Conservation (phyloP, 2,329 filamentous ascomycete species). For the Xylariales sp. region DNA sequence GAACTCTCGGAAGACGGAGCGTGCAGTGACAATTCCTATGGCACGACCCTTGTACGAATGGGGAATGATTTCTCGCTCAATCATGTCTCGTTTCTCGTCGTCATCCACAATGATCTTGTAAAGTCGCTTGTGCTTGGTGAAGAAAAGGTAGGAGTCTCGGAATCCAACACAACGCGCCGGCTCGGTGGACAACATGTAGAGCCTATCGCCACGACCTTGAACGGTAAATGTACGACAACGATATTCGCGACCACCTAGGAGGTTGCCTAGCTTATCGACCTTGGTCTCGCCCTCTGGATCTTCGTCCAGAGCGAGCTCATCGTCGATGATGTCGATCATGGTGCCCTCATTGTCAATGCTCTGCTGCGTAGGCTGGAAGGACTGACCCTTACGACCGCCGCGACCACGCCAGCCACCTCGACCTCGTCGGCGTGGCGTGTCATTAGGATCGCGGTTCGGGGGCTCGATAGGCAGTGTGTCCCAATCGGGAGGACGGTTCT, state of each 20-base stretch:
- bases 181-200: conserved; percentile 98
- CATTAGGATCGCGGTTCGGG: conserved; percentile 48
- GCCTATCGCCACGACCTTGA: conserved; percentile 71
- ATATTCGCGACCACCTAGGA: conserved; percentile 84
- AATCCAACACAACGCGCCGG: conserved; percentile 96
- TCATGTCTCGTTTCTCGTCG: conserved; percentile 94
- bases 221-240: conserved; percentile 94
- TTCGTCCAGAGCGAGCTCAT: conserved; percentile 85
- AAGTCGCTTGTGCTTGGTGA: conserved; percentile 93
- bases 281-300: conserved; percentile 88
- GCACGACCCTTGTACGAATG: conserved; percentile 98
- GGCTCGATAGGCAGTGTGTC: conserved; percentile 55
- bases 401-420: conserved; percentile 68
- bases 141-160: conserved; percentile 96
- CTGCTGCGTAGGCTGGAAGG: conserved; percentile 74
- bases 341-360: conserved; percentile 93
- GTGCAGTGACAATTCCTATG: conserved; percentile 93
- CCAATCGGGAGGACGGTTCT: conserved; percentile 79
- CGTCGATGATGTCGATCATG: conserved; percentile 82
- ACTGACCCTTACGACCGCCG: conserved; percentile 63
- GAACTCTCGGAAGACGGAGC: conserved; percentile 96
- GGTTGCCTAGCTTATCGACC: conserved; percentile 82
- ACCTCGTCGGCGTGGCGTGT: conserved; percentile 58
- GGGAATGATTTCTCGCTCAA: conserved; percentile 90
- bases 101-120: conserved; percentile 99